phyloP scores from a whole-genome alignment of 495 filamentous ascomycete species.

The Rusavskia elegans region DNA sequence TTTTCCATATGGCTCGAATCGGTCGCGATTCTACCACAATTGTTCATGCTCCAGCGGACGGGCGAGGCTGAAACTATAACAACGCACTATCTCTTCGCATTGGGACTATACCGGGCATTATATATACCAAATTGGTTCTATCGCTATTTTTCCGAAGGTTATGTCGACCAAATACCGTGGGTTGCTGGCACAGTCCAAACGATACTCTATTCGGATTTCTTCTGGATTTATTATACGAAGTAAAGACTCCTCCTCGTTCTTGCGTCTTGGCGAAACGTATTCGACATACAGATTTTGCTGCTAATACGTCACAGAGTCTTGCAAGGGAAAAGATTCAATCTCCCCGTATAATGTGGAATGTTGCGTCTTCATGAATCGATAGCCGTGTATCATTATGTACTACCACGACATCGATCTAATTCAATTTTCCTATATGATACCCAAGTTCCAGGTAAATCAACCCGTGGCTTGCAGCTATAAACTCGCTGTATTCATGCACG shows the following conservation, averaged over 20 bases:
- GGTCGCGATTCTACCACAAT: constrained; percentile 88
- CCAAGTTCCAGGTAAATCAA: no score
- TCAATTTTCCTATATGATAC: no score
- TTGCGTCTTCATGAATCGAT: constrained; percentile 5
- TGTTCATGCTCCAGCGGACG: constrained; percentile 95
- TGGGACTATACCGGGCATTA: constrained; percentile 76
- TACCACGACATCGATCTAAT: not conserved
- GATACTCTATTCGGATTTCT: constrained; percentile 93
- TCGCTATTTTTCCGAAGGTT: constrained; percentile 59
- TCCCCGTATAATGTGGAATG: constrained; percentile 44
- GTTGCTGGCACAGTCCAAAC: constrained; percentile 85
- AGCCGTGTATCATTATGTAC: not conserved
- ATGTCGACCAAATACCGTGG: constrained; percentile 69
- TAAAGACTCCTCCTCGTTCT: constrained; percentile 19
- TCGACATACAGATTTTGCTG: constrained; percentile 6
- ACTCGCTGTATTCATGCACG: no score
- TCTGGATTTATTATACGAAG: constrained; percentile 98
- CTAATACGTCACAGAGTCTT: constrained; percentile 37
- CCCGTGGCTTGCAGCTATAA: no score
- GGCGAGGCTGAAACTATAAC: constrained; percentile 98
- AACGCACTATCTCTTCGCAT: constrained; percentile 93
- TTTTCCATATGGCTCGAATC: constrained; percentile 96
- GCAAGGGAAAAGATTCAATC: constrained; percentile 78
- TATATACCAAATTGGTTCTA: constrained; percentile 99
- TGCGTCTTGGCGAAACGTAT: no score